Percentiles rank a stretch among this genome's conserved stretches.
These are phyloP conservation scores for Fagus sylvatica DNA, from an alignment of 306 rosid species.

Conservation along the genomic window DNA sequence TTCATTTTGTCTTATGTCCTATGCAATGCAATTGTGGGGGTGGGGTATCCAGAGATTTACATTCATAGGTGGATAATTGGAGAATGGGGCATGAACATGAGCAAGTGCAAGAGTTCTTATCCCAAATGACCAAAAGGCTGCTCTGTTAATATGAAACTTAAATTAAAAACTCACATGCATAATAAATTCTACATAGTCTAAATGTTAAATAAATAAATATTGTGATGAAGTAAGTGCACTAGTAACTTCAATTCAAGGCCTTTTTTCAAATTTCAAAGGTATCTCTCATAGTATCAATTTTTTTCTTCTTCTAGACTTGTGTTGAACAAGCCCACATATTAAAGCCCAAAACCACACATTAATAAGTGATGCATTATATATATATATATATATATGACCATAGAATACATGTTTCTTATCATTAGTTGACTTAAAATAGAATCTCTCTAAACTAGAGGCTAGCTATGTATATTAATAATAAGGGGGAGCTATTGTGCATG, in stretches of 20 bases:
- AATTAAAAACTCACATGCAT: not conserved
- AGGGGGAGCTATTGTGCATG: not conserved
- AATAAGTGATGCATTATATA: not conserved
- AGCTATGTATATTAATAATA: not conserved
- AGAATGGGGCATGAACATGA: constrained; percentile 95
- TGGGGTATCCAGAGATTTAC: constrained; percentile 39
- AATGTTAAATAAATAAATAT: not conserved
- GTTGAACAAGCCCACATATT: too few species aligned
- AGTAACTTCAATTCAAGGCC: not conserved
- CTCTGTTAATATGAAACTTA: constrained; percentile 51
- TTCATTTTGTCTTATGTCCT: not conserved
- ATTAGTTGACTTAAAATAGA: not conserved
- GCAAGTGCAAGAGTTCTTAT: constrained; percentile 98
- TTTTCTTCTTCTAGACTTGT: not conserved
- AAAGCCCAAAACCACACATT: not conserved
- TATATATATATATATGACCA: not conserved
- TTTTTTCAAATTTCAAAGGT: not conserved
- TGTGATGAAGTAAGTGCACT: not conserved
- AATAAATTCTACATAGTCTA: not conserved
- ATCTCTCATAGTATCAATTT: constrained; percentile 4
- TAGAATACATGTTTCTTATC: not conserved
- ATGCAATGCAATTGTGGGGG: not conserved
- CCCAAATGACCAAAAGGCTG: constrained; percentile 94
- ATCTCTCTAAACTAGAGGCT: not conserved
- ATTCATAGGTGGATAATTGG: constrained; percentile 91